Evolutionary conservation across 2,329 filamentous ascomycete species (phyloP).

Genomic region (Claviceps digitariae): DNA sequence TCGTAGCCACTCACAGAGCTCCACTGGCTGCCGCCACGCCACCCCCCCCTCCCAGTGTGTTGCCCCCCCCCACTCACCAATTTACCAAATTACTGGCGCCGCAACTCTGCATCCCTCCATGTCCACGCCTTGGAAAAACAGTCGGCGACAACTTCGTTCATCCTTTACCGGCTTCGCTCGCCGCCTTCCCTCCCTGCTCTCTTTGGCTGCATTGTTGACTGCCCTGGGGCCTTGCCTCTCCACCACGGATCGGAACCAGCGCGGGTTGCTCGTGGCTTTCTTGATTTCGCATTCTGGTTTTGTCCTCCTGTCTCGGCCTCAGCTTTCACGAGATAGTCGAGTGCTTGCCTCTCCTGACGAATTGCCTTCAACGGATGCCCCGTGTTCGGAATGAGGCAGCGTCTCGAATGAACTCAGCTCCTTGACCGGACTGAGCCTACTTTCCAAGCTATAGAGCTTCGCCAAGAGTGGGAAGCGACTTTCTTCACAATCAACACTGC

Average conservation of each 20-base stretch:
- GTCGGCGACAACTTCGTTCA: slow-evolving; percentile 5
- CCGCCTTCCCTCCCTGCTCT: not conserved
- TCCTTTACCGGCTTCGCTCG: not conserved
- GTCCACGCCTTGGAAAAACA: slow-evolving; percentile 3
- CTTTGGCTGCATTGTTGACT: not conserved
- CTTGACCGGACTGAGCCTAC: slow-evolving; percentile 44
- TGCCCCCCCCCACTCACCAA: slow-evolving; percentile 3
- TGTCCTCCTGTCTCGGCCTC: not conserved
- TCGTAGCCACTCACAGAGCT: slow-evolving; percentile 7
- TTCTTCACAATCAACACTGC: slow-evolving; percentile 13
- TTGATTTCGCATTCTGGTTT: not conserved
- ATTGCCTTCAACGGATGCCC: slow-evolving; percentile 1
- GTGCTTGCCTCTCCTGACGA: slow-evolving; percentile 1
- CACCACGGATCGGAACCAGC: not conserved
- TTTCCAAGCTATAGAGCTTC: slow-evolving; percentile 9
- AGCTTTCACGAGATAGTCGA: not conserved
- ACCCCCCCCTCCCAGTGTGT: slow-evolving; percentile 1
- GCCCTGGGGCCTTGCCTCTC: not conserved
- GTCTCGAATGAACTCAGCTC: slow-evolving; percentile 42
- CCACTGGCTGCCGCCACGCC: slow-evolving; percentile 3
- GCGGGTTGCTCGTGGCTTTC: not conserved
- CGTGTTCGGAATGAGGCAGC: slow-evolving; percentile 43
- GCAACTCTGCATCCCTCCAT: not conserved
- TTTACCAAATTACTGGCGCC: slow-evolving; percentile 3
- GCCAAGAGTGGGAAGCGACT: slow-evolving; percentile 11